These are phyloP conservation scores for Macrocybe gigantea DNA, from an alignment of 768 basidiomycete genomes.

Conservation along the genomic window DNA sequence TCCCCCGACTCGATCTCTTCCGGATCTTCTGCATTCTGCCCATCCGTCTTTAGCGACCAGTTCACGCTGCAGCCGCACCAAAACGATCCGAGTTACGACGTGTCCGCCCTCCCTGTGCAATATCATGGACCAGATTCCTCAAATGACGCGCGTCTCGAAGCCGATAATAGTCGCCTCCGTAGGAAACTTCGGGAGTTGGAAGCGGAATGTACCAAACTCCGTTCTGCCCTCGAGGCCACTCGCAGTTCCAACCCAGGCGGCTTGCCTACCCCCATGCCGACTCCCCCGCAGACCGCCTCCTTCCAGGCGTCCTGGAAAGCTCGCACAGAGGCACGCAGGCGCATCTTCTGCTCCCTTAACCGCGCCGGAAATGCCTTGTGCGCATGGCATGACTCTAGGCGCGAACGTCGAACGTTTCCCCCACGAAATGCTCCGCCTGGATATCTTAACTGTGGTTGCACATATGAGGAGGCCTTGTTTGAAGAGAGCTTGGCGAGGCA, in stretches of 20 bases:
- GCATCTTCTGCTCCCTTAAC: constrained; percentile 74
- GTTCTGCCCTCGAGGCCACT: constrained; percentile 24
- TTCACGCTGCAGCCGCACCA: constrained; percentile 9
- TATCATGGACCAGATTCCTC: constrained; percentile 12
- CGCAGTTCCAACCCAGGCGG: constrained; percentile 10
- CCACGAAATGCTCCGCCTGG: constrained; percentile 78
- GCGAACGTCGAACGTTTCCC: constrained; percentile 72
- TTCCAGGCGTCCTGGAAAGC: constrained; percentile 64
- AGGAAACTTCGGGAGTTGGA: constrained; percentile 61
- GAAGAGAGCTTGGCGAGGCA: constrained; percentile 80
- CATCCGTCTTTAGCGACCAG: constrained; percentile 5
- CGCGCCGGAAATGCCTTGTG: constrained; percentile 86
- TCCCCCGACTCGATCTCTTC: constrained; percentile 38
- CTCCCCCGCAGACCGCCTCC: constrained; percentile 34
- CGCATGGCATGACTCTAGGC: constrained; percentile 86
- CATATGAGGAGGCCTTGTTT: constrained; percentile 79
- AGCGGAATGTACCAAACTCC: constrained; percentile 46
- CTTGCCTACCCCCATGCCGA: constrained; percentile 17
- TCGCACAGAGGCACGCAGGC: constrained; percentile 68
- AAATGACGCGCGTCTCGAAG: constrained; percentile 26
- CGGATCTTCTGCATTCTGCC: constrained; percentile 19
- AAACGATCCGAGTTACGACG: constrained; percentile 9
- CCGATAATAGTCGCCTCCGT: constrained; percentile 51
- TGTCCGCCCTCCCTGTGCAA: constrained; percentile 7
- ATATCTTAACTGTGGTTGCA: constrained; percentile 82